Evolutionary conservation across 2,329 filamentous ascomycete genomes (phyloP), one percentile per base, ranked within the genome.

Genomic region (Exophiala sp.): DNA sequence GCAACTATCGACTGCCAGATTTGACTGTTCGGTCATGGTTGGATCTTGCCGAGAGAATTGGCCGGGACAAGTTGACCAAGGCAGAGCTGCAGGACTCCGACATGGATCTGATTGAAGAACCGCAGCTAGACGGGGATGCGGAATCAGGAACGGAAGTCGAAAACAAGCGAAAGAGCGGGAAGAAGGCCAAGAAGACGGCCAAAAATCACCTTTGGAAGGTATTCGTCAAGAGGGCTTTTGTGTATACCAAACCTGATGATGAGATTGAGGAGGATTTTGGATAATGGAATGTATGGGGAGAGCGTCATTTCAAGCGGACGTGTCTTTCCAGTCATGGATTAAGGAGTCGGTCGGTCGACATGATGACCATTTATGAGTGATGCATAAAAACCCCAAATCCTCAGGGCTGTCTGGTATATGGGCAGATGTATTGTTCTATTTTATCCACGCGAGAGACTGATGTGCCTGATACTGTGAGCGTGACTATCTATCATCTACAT

Each of bases 1-100:
- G 80, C 50, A 67, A 84, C 1, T 96, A 90, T 65, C 78, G 80
- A 53, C 68, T 96, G 60, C 74, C 79, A 37, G 91, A 97, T 67
- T 70, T 98, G 66, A 97, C 91, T 0, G 86, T 96, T 45, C 77
- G 80, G 55, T 94, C 82, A 64, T 86, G 86, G 64, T 72, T 97
- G 38, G 78, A 86, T 53, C 75, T 97, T 41, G 93, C 93, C 9
- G 80, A 83, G 56, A 77, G 83, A 47, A 50, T 48, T 18, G 50
- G 39, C n/a, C 32, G 53, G 16, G 30, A 50, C 18, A 49, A 41
- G 11, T 35, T 50, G 27, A 3, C 32, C 22, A 30, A 18, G n/a
- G 29, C 34, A 4, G 39, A 42, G 9, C 4, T 7, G 16, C 16
- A 18, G 16, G 14, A 39, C 11, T 37, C 22, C 23, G 30, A 18